Evolutionary conservation across 2,329 filamentous ascomycete species (phyloP), one percentile per base, ranked within the genome.

Genomic region (Botryotinia convoluta): DNA sequence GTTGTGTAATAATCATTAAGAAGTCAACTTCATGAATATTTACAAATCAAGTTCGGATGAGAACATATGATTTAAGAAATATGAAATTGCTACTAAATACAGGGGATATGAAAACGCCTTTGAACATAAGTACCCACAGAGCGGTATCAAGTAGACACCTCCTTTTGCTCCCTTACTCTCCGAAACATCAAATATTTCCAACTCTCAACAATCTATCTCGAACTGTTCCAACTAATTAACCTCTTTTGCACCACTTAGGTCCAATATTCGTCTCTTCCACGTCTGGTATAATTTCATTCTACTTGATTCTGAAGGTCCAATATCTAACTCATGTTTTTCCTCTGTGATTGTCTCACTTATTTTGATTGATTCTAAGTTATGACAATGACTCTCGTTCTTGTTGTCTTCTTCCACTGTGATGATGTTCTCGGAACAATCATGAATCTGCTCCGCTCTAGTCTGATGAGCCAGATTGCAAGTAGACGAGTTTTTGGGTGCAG

Each of bases 91-190:
- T 37, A 51, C 22, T 3, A 39, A 65, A 51, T 12, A 67, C 39
- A 42, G 16, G 8, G 16, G n/a, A 32, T 57, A 57, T 18, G 48
- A 32, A 29, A 57, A 7, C 12, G n/a, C 14, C n/a, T 0, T 5
- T 29, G 4, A 57, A 57, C n/a, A 57, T 29, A 29, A 16, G 0
- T 57, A 29, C 10, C 12, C 12, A n/a, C 51, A 9, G n/a, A 18
- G 51, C 6, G 5, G 0, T 18, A 29, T 29, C 6, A 57, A 29
- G 1, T 29, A 57, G 5, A 18, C 6, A 18, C 12, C 51, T 7
- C n/a, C n/a, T 14, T 51, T 35, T 8, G 18, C 10, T 8, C 20
- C n/a, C 6, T 20, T 16, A n/a, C 26, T 1, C 0, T 9, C 22
- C 4, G 2, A 16, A 67, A 20, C n/a, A 51, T 14, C 14, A 67